A percentile compares a stretch with the other conserved stretches of the same genome.
Evolutionary conservation across 768 basidiomycete genomes (phyloP).

Genomic region (Vararia minispora): DNA sequence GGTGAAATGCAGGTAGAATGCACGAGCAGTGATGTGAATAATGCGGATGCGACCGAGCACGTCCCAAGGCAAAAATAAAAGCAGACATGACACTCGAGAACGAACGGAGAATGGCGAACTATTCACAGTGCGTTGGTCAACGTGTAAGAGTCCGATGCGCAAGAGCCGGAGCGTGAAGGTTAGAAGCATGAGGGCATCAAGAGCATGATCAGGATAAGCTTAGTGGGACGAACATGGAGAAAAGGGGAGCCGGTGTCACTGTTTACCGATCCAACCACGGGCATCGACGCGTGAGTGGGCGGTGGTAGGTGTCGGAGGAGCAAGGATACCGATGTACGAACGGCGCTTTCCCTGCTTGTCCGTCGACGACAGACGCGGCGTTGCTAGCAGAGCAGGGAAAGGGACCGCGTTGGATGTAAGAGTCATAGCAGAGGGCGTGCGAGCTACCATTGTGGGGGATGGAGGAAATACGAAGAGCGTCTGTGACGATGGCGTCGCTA

Average conservation of each 20-base stretch:
- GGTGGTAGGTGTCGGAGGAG: constrained; percentile 64
- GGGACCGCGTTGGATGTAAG: constrained; percentile 49
- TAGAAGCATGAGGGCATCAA: neutral
- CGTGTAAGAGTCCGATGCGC: no score
- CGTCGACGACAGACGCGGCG: constrained; percentile 63
- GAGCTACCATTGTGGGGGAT: constrained; percentile 46
- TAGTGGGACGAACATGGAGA: constrained; percentile 9
- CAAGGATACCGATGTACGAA: constrained; percentile 63
- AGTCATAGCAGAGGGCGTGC: constrained; percentile 74
- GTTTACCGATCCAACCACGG: constrained; percentile 62
- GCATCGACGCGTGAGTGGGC: constrained; percentile 79
- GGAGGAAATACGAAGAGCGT: constrained; percentile 84
- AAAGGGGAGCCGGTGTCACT: constrained; percentile 18
- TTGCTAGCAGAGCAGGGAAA: constrained; percentile 43
- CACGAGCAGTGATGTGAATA: no score
- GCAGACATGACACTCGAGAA: no score
- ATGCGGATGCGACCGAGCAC: no score
- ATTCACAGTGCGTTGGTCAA: no score
- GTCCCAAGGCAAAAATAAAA: no score
- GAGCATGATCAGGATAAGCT: no score
- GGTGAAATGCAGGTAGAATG: no score
- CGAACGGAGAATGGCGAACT: no score
- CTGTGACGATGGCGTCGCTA: constrained; percentile 60
- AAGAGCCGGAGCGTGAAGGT: neutral
- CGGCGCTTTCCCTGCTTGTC: constrained; percentile 53